Conservation (phyloP, 345 rosid species). For the Gossypium herbaceum region DNA sequence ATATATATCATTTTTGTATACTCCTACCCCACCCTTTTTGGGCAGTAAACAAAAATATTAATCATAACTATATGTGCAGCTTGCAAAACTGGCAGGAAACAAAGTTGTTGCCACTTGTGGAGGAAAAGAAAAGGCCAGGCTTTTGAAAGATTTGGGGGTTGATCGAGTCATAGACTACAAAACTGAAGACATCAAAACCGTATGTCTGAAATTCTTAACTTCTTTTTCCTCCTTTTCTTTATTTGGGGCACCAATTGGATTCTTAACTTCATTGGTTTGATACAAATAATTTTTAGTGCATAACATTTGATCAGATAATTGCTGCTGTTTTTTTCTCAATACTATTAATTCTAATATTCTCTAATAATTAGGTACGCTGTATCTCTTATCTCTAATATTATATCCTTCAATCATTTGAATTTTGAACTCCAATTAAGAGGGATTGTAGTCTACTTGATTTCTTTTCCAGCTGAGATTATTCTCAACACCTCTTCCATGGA, state of each 20-base stretch:
- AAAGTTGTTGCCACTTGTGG: constrained; percentile 91
- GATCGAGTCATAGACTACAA: constrained; percentile 88
- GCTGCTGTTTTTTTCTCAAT: background rate
- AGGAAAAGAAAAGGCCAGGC: constrained; percentile 75
- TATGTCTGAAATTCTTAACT: constrained; percentile 24
- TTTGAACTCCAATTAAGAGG: constrained; percentile 9
- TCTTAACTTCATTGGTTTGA: background rate
- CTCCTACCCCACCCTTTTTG: background rate
- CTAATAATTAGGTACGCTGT: background rate
- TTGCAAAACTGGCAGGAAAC: constrained; percentile 87
- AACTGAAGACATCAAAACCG: constrained; percentile 78
- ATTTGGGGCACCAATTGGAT: background rate
- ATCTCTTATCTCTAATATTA: background rate
- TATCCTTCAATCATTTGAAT: constrained; percentile 2
- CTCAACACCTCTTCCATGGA: background rate
- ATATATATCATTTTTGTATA: background rate
- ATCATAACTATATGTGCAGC: constrained; percentile 44
- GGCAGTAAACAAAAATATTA: constrained; percentile 1
- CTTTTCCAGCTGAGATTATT: background rate
- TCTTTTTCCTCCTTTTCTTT: background rate
- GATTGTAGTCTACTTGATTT: background rate
- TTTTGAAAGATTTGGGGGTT: constrained; percentile 74
- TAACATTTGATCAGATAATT: background rate
- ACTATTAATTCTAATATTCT: background rate
- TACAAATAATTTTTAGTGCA: background rate